phyloP scores from a whole-genome alignment of 2,329 filamentous ascomycete genomes.

The Botryosphaeria dothidea region DNA sequence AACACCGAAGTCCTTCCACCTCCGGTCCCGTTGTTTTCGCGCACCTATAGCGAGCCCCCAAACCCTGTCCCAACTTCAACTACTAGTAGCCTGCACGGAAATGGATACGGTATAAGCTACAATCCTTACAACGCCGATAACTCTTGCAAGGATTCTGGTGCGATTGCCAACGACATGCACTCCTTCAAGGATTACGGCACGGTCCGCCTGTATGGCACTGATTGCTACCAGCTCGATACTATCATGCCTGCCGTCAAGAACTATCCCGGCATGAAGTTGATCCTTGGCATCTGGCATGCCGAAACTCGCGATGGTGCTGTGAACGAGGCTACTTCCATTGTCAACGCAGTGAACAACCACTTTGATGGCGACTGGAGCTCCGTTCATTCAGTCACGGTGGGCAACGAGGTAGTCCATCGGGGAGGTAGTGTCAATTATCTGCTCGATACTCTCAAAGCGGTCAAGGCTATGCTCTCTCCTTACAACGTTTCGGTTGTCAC shows the following conservation, averaged over 20 bases:
- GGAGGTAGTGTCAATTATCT: slow-evolving; percentile 54
- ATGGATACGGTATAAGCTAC: slow-evolving; percentile 16
- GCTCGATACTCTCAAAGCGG: slow-evolving; percentile 57
- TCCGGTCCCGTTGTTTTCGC: not conserved
- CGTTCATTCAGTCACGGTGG: slow-evolving; percentile 72
- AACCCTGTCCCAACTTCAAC: not conserved
- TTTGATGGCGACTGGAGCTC: slow-evolving; percentile 62
- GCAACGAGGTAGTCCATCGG: slow-evolving; percentile 75
- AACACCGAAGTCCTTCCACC: not conserved
- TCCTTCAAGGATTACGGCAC: slow-evolving; percentile 60
- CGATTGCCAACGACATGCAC: slow-evolving; percentile 67
- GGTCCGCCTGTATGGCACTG: slow-evolving; percentile 77
- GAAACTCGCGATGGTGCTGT: slow-evolving; percentile 44
- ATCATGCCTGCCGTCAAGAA: slow-evolving; percentile 64
- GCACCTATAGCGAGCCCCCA: not conserved
- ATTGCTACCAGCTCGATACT: slow-evolving; percentile 71
- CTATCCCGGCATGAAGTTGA: slow-evolving; percentile 61
- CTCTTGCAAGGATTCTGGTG: slow-evolving; percentile 66
- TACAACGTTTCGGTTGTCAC: slow-evolving; percentile 75
- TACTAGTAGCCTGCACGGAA: not conserved
- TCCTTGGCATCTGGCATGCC: slow-evolving; percentile 68
- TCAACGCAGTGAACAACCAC: slow-evolving; percentile 49
- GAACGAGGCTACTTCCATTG: slow-evolving; percentile 62
- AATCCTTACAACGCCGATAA: slow-evolving; percentile 14
- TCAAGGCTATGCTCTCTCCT: slow-evolving; percentile 60